A percentile compares a stretch with the other conserved stretches of the same genome.
These are phyloP conservation scores for Penicillium thymicola DNA, from an alignment of 2,329 filamentous ascomycete species.

Conservation along the genomic window DNA sequence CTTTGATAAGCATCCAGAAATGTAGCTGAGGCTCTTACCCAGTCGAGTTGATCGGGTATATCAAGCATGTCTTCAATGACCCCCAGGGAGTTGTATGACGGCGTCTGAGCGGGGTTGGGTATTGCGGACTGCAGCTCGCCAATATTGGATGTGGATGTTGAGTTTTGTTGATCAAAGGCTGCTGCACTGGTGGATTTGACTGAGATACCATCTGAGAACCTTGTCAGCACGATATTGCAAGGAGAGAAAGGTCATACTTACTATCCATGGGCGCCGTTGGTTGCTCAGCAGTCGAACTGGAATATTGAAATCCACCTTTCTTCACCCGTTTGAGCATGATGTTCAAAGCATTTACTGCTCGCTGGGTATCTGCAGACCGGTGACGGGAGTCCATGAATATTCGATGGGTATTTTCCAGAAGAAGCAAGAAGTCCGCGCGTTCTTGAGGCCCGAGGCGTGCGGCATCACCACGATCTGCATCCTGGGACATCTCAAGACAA, in stretches of 20 bases:
- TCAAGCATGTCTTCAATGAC: constrained; percentile 37
- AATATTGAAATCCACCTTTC: background rate
- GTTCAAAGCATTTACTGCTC: constrained; percentile 25
- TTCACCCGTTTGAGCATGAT: constrained; percentile 30
- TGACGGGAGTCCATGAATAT: constrained; percentile 26
- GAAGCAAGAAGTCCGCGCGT: constrained; percentile 23
- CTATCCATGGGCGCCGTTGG: background rate
- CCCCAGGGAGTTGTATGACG: constrained; percentile 19
- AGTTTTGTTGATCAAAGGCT: constrained; percentile 2
- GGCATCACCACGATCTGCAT: constrained; percentile 12
- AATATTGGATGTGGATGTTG: background rate
- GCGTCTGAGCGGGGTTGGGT: background rate
- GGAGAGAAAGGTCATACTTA: background rate
- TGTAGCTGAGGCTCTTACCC: constrained; percentile 24
- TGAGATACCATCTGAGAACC: background rate
- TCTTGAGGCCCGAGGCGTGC: constrained; percentile 4
- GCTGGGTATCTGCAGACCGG: constrained; percentile 29
- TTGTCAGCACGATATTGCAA: background rate
- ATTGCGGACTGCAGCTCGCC: background rate
- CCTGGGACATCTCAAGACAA: constrained; percentile 45
- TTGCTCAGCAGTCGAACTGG: constrained; percentile 2
- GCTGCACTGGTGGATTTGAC: background rate
- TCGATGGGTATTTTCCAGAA: constrained; percentile 27
- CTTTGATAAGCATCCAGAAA: background rate
- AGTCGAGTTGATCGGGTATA: constrained; percentile 31